Percentiles rank a stretch among this genome's conserved stretches.
phyloP scores from a whole-genome alignment of 805 yeast genomes.

The Starmerella vitae region DNA sequence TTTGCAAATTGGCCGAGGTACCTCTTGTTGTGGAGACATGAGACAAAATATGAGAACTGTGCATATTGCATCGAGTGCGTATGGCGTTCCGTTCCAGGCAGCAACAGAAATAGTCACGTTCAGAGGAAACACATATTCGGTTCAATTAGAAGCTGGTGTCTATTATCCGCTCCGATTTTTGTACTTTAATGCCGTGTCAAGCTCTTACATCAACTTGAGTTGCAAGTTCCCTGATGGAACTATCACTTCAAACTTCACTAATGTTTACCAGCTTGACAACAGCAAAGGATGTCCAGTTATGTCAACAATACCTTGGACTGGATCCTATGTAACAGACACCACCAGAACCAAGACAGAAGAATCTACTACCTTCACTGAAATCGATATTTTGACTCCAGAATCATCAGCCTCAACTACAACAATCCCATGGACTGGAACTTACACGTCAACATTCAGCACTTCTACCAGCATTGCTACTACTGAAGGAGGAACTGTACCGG shows the following conservation, averaged over 20 bases:
- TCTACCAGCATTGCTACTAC: background rate
- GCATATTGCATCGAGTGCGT: background rate
- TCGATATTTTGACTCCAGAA: constrained; percentile 2
- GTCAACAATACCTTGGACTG: constrained; percentile 3
- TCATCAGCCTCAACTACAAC: background rate
- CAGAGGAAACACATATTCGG: background rate
- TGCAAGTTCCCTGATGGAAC: constrained; percentile 4
- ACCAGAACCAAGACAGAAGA: background rate
- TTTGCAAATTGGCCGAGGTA: constrained; percentile 6
- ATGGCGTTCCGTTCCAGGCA: background rate
- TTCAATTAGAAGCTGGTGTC: background rate
- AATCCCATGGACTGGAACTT: constrained; percentile 4
- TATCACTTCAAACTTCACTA: background rate
- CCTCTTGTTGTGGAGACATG: constrained; percentile 7
- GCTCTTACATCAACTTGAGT: background rate
- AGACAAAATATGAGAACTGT: background rate
- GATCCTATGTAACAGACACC: constrained; percentile 3
- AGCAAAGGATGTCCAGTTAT: constrained; percentile 2
- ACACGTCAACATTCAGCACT: background rate
- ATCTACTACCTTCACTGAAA: background rate
- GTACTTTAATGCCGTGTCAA: constrained; percentile 3
- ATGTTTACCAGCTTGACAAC: constrained; percentile 6
- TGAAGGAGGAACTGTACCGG: background rate
- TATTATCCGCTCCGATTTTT: constrained; percentile 6
- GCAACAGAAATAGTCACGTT: background rate